A percentile compares a stretch with the other conserved stretches of the same genome.
These are phyloP conservation scores for Stylonectria norvegica DNA, from an alignment of 2,329 filamentous ascomycete species.

Conservation along the genomic window DNA sequence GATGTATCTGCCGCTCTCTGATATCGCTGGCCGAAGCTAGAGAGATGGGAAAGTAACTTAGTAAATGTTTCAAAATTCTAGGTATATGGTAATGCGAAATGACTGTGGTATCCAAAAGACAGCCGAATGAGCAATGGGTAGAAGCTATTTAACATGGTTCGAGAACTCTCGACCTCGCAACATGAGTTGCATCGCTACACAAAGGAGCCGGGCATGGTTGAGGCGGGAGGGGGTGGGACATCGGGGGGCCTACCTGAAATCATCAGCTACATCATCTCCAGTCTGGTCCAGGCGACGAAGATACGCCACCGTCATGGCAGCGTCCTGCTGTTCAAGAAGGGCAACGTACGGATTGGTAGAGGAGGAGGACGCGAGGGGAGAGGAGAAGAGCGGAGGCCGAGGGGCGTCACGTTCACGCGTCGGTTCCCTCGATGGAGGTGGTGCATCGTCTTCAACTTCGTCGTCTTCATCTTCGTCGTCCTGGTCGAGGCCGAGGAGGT, in stretches of 20 bases:
- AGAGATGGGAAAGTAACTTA: conserved; percentile 2
- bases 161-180: not conserved
- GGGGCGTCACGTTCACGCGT: not conserved
- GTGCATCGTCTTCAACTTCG: conserved; percentile 2
- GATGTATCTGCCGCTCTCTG: conserved; percentile 24
- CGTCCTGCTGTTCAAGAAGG: conserved; percentile 30
- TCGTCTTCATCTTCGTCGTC: no score
- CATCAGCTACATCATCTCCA: conserved; percentile 26
- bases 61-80: not conserved
- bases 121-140: not conserved
- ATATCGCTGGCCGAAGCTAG: conserved; percentile 35
- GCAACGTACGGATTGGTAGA: conserved; percentile 29
- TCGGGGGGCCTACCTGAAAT: conserved; percentile 29
- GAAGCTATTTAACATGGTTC: not conserved
- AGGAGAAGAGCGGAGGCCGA: conserved; percentile 8
- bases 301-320: conserved; percentile 29
- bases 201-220: conserved; percentile 9
- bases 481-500: conserved; percentile 12
- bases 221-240: conserved; percentile 2
- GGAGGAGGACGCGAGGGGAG: conserved; percentile 16
- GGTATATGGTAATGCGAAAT: not conserved
- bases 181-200: not conserved
- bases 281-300: conserved; percentile 27
- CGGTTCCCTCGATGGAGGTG: not conserved
- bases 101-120: not conserved